Percentiles rank a stretch among this genome's conserved stretches.
phyloP scores from a whole-genome alignment of 2,329 filamentous ascomycete genomes.

The Alternaria sp. region DNA sequence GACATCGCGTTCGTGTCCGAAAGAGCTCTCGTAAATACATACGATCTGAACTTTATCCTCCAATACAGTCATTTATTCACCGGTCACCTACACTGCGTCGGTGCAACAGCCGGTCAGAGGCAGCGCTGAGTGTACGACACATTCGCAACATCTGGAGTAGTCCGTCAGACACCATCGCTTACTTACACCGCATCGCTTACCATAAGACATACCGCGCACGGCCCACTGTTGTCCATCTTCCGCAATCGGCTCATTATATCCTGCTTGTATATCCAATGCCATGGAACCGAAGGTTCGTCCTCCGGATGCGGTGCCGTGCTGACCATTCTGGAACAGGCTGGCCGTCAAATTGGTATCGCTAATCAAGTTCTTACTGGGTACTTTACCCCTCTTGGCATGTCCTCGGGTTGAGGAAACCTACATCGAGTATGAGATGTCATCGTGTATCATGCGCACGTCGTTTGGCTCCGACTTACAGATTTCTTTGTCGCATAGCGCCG shows the following conservation, averaged over 20 bases:
- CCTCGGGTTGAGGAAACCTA: neutral
- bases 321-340: neutral
- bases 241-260: neutral
- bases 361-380: neutral
- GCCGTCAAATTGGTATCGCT: neutral
- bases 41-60: neutral
- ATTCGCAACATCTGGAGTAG: neutral
- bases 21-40: too few species aligned
- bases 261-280: neutral
- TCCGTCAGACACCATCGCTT: neutral
- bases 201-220: neutral
- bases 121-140: neutral
- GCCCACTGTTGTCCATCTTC: neutral
- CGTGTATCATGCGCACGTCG: neutral
- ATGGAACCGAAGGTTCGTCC: neutral
- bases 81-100: neutral
- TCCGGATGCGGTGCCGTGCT: conserved; percentile 12
- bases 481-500: neutral
- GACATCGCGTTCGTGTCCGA: too few species aligned
- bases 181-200: neutral
- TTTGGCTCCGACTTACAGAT: neutral
- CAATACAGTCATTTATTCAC: neutral
- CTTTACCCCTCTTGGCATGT: conserved; percentile 19
- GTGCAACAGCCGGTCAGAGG: neutral
- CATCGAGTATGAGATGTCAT: neutral